Base-by-base conservation (phyloP, 2,329 filamentous ascomycete genomes). In the Neobulgaria alba region DNA sequence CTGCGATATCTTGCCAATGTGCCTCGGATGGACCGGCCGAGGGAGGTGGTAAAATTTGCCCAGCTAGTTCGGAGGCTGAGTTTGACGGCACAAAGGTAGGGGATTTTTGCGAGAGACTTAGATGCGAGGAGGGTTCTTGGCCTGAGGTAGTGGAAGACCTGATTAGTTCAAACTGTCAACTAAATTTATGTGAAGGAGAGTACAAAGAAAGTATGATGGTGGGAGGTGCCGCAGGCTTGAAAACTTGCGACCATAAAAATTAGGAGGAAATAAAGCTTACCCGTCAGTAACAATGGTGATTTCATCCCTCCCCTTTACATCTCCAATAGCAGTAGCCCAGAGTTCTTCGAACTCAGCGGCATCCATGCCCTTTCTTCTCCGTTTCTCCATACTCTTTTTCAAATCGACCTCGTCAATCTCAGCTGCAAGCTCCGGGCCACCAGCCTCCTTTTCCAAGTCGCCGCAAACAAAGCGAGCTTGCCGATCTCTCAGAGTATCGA, bases 381-480 rank as follows among this genome's bases (percentile, higher is more conserved):
- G 85, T 52, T 79, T 75, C 52, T 73, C 76, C 48, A 95, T 79
- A 42, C 78, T 75, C 48, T 82, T 69, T 67, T 90, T 95, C 47
- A 96, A 68, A 39, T 86, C 82, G 19, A 79, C 62, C 46, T 79
- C 77, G 36, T 68, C 66, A 32, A 84, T 73, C 51, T 89, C 85
- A 20, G 71, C 68, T 12, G 77, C 69, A 9, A 74, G 66, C 2
- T 77, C 66, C 16, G 66, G 67, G 39, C 75, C 67, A 8, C 81
- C 80, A 35, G 76, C 67, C 18, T 81, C 75, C 46, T 79, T 70
- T 3, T 70, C 60, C 10, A 81, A 67, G 45, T 86, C 82, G 14
- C 89, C 86, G 55, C 92, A 98, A 66, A 98, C 92, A 56, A 80
- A 95, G 55, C 88, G 82, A 41, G 92, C 92, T 44, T 86, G 79